Evolutionary conservation across 192 early-diverging fungal genomes (phyloP), one percentile per base, ranked within the genome.

Genomic region (Coemansia sp.): DNA sequence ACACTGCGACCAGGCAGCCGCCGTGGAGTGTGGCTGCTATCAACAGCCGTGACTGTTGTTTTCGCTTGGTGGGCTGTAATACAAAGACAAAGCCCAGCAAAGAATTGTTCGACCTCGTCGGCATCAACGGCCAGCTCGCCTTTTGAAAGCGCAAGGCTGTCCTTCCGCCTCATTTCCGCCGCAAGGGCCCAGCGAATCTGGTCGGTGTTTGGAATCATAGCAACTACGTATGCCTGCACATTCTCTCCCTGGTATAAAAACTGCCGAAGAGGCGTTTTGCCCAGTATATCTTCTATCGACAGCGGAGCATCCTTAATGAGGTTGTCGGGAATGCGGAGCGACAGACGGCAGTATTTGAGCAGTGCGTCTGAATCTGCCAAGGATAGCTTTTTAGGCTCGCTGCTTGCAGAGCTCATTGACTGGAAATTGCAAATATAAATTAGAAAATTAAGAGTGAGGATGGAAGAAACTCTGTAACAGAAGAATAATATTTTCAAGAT

Each of bases 141-240:
- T 1, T 38, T 44, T 12, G 72, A 25, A 41, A 75, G 61, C 25
- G 64, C 43, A 6, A 44, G 49, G 1, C 61, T 69, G 5, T 69
- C 65, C 13, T 59, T 69, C 13, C 77, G 65, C 44, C 42, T 57
- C 72, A 80, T 80, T 48, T 64, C 38, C 7, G 70, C 44, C 22
- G 77, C 77, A 19, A 80, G 55, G 17, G 69, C 53, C 63, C 69
- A 61, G 12, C 77, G 72, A 43, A 75, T 51, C 39, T 75, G 73
- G 64, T 80, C 77, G 20, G 71, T 63, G 61, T 80, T 80, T 37
- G 78, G 67, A 67, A 81, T 56, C 5, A 68, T 55, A 12, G 70
- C 70, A 7, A 75, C 63, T 10, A 81, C 40, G 61, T 72, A 75
- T 16, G 73, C 78, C 7, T 57, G 56, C 1, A 63, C 70, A 13